phyloP scores from a whole-genome alignment of 2,329 filamentous ascomycete genomes.

The Cordyceps tenuipes region DNA sequence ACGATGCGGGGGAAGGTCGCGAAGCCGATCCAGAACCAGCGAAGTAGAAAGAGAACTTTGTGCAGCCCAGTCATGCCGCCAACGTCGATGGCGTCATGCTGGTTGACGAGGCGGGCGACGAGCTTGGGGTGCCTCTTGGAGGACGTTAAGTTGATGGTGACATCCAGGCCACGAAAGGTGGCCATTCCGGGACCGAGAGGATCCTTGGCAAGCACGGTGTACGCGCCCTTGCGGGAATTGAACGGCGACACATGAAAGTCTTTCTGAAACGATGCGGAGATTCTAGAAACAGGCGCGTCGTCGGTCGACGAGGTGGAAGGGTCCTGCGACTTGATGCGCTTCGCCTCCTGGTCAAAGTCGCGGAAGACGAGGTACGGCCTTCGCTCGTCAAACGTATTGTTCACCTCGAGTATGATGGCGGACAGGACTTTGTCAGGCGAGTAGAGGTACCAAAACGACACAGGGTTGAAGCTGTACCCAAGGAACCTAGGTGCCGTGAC shows the following conservation, averaged over 20 bases:
- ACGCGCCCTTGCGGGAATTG: constrained; percentile 52
- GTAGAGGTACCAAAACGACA: constrained; percentile 76
- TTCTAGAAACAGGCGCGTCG: constrained; percentile 22
- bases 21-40: constrained; percentile 62
- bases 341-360: constrained; percentile 19
- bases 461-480: constrained; percentile 65
- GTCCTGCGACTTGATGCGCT: constrained; percentile 1
- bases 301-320: constrained; percentile 7
- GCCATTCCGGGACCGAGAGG: constrained; percentile 31
- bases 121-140: constrained; percentile 54
- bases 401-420: constrained; percentile 64
- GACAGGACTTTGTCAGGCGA: constrained; percentile 45
- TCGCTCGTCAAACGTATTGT: constrained; percentile 68
- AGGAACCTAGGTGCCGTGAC: constrained; percentile 62
- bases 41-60: constrained; percentile 38
- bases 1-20: constrained; percentile 58
- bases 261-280: constrained; percentile 48
- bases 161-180: constrained; percentile 39
- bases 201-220: constrained; percentile 42
- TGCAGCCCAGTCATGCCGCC: constrained; percentile 31
- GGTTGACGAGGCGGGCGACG: constrained; percentile 50
- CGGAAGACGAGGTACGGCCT: constrained; percentile 30
- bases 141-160: constrained; percentile 52
- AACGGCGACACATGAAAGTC: constrained; percentile 73
- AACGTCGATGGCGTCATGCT: constrained; percentile 42